phyloP scores from a whole-genome alignment of 441 rosid genomes.

The Erysimum pusillum region DNA sequence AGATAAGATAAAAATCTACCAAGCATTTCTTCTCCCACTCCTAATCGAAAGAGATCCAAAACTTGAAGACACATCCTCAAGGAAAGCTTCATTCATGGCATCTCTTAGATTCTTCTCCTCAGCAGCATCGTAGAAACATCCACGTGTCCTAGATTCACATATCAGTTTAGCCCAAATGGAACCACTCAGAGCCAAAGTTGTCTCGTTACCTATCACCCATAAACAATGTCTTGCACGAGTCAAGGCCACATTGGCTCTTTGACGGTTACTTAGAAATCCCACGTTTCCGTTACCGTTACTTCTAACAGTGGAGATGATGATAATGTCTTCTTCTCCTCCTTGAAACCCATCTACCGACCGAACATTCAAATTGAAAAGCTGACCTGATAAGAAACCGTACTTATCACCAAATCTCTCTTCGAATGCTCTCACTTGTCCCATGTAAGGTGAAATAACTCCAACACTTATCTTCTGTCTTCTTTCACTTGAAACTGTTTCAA shows the following conservation, averaged over 20 bases:
- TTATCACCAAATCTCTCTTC: conserved; percentile 21
- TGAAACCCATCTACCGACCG: conserved; percentile 33
- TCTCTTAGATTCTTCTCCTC: conserved; percentile 19
- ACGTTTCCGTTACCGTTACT: conserved; percentile 26
- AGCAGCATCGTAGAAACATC: not conserved
- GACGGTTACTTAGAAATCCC: conserved; percentile 27
- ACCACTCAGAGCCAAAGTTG: conserved; percentile 9
- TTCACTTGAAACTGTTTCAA: conserved; percentile 24
- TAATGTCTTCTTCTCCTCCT: conserved; percentile 33
- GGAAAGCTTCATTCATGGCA: conserved; percentile 23
- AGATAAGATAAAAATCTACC: not conserved
- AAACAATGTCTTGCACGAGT: conserved; percentile 36
- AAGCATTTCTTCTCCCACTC: not conserved
- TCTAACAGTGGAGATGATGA: conserved; percentile 38
- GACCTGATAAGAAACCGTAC: not conserved
- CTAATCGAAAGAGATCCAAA: conserved; percentile 14
- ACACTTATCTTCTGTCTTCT: conserved; percentile 14
- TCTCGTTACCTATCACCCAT: conserved; percentile 33
- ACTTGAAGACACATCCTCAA: conserved; percentile 13
- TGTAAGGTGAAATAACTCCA: conserved; percentile 34
- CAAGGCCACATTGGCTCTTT: conserved; percentile 32
- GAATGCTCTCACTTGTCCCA: conserved; percentile 28
- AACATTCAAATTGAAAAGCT: conserved; percentile 20
- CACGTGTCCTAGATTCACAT: conserved; percentile 18
- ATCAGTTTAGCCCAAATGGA: conserved; percentile 1